Conservation (phyloP, 805 yeast genomes). For the Kuraishia cidri region DNA sequence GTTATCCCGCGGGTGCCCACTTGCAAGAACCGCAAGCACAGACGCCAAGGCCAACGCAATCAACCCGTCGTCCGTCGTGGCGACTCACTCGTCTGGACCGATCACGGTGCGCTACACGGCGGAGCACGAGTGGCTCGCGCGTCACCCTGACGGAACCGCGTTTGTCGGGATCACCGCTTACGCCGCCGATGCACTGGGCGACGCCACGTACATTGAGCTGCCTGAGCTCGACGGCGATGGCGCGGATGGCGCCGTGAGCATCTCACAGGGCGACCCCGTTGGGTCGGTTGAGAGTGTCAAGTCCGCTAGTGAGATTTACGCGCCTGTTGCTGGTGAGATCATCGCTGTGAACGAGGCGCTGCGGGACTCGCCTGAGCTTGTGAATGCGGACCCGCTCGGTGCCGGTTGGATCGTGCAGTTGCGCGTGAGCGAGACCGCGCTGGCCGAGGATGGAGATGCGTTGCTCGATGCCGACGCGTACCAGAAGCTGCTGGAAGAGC, state of each 20-base stretch:
- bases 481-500: conserved; percentile 47
- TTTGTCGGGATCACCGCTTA: conserved; percentile 89
- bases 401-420: conserved; percentile 88
- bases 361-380: conserved; percentile 63
- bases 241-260: conserved; percentile 32
- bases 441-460: conserved; percentile 27
- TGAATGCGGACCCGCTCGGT: conserved; percentile 88
- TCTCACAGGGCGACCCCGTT: conserved; percentile 69
- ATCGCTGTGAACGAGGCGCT: conserved; percentile 61
- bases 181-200: conserved; percentile 96
- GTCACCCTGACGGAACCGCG: conserved; percentile 73
- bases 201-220: conserved; percentile 88
- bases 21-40: too few species aligned
- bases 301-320: conserved; percentile 85
- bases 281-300: conserved; percentile 95
- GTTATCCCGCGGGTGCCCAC: too few species aligned
- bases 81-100: conserved; percentile 28
- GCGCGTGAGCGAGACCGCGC: conserved; percentile 36
- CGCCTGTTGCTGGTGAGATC: conserved; percentile 77
- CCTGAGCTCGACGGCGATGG: conserved; percentile 46
- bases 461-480: conserved; percentile 49
- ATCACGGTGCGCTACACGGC: conserved; percentile 57
- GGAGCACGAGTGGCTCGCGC: conserved; percentile 95
- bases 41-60: conserved; percentile 18
- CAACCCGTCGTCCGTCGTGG: conserved; percentile 19